Evolutionary conservation across 768 basidiomycete genomes (phyloP).

Genomic region (Mycena olivaceomarginata): DNA sequence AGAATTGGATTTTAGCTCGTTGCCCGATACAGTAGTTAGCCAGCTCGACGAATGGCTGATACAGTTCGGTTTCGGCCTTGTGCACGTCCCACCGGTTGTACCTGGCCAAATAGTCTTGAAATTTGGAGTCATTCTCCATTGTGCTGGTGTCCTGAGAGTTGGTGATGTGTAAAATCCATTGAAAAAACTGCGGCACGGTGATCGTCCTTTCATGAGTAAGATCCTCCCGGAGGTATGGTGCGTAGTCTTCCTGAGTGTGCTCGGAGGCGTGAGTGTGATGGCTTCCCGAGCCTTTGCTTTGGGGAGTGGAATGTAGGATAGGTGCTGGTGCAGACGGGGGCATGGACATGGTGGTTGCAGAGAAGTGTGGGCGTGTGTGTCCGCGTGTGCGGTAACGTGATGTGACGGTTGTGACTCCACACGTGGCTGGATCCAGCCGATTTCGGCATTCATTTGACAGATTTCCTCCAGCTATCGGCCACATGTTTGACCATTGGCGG

Average conservation of each 20-base stretch:
- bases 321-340: neutral
- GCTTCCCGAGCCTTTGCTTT: slow-evolving; percentile 27
- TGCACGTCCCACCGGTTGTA: too few species aligned
- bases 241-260: slow-evolving; percentile 36
- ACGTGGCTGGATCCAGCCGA: too few species aligned
- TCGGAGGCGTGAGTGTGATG: slow-evolving; percentile 23
- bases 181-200: slow-evolving; percentile 11
- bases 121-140: too few species aligned
- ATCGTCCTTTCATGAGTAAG: slow-evolving; percentile 26
- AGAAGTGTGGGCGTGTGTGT: too few species aligned
- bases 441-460: too few species aligned
- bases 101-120: too few species aligned
- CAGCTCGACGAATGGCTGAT: slow-evolving; percentile 20
- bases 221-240: slow-evolving; percentile 30
- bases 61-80: slow-evolving; percentile 20
- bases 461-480: too few species aligned
- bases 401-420: too few species aligned
- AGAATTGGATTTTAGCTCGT: slow-evolving; percentile 6
- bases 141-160: too few species aligned
- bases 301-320: slow-evolving; percentile 13
- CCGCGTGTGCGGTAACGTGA: too few species aligned
- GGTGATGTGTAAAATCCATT: slow-evolving; percentile 30
- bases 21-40: slow-evolving; percentile 23
- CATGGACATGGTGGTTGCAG: neutral
- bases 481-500: too few species aligned